Evolutionary conservation across 441 rosid species (phyloP).

Genomic region (Croton setiger): DNA sequence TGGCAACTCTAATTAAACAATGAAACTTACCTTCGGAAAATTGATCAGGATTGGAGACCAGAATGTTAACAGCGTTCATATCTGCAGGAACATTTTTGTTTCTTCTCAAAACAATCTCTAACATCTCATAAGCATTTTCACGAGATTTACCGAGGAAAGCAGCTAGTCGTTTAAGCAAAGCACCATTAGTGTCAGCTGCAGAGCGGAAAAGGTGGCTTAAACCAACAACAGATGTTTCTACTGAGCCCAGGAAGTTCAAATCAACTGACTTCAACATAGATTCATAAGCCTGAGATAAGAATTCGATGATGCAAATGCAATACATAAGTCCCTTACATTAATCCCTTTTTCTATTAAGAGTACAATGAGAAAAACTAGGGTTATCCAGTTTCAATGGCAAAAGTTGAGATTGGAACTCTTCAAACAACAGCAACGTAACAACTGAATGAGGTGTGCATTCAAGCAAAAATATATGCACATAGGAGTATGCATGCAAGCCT

Average conservation of each 20-base stretch:
- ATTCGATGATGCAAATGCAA: slow-evolving; percentile 8
- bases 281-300: slow-evolving; percentile 36
- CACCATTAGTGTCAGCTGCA: slow-evolving; percentile 60
- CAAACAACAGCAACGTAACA: not conserved
- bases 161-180: slow-evolving; percentile 66
- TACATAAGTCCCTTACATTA: slow-evolving; percentile 4
- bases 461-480: not conserved
- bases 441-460: not conserved
- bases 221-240: slow-evolving; percentile 86
- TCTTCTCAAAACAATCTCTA: slow-evolving; percentile 73
- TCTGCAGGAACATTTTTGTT: slow-evolving; percentile 66
- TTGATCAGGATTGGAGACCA: slow-evolving; percentile 62
- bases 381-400: not conserved
- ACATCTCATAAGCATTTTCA: slow-evolving; percentile 53
- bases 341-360: not conserved
- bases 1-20: slow-evolving; percentile 15
- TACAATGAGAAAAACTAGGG: not conserved
- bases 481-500: slow-evolving; percentile 1
- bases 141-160: slow-evolving; percentile 51
- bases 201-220: slow-evolving; percentile 71
- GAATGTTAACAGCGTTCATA: slow-evolving; percentile 72
- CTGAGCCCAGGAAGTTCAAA: slow-evolving; percentile 49
- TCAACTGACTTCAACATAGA: slow-evolving; percentile 24
- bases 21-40: slow-evolving; percentile 40
- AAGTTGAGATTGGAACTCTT: slow-evolving; percentile 3